Base-by-base conservation (phyloP, 768 basidiomycete genomes). In the Tulasnella sp. region DNA sequence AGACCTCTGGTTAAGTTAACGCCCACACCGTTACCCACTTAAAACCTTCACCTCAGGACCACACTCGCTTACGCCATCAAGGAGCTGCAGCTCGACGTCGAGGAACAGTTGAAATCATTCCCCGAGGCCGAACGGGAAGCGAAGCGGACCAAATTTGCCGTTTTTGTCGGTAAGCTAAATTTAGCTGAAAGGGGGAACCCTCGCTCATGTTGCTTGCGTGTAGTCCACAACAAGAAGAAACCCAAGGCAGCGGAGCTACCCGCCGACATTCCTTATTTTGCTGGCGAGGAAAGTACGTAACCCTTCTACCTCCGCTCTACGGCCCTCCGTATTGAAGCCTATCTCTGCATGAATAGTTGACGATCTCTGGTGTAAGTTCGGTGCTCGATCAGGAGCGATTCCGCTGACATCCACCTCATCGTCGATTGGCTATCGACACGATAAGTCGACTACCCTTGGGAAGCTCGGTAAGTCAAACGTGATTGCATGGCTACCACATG, bases 191-290 rank as follows among this genome's bases (percentile, higher is more conserved):
- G 22, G 42, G 40, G 46, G 31, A 50, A 20, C 40, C 46, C 58
- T 72, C 54, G 54, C 69, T 69, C 18, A 75, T 41, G 7, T 74
- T 12, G 9, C 14, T 4, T 75, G 6, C n/a, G 24, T 72, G 22
- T 72, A 83, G 95, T 97, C 37, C 94, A 96, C 86, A 95, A 96
- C 88, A 99, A 98, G 88, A 88, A 92, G 81, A 98, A 98, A 87
- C 88, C 89, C 44, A 99, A 99, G 87, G 85, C 92, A 48, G 96
- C 91, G 40, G 86, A 90, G 72, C 87, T 99, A 50, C 94, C 96
- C 3, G 83, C 88, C 1, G 90, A 90, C 80, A 88, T 89, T 40
- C 90, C 89, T 93, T 99, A 98, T 86, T 98, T 92, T 83, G 89
- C 91, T 31, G 96, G 96, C 28, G 91, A 89, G 58, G 94, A 97